These are phyloP conservation scores for Lupinus albus DNA, from an alignment of 306 rosid genomes.

Conservation along the genomic window DNA sequence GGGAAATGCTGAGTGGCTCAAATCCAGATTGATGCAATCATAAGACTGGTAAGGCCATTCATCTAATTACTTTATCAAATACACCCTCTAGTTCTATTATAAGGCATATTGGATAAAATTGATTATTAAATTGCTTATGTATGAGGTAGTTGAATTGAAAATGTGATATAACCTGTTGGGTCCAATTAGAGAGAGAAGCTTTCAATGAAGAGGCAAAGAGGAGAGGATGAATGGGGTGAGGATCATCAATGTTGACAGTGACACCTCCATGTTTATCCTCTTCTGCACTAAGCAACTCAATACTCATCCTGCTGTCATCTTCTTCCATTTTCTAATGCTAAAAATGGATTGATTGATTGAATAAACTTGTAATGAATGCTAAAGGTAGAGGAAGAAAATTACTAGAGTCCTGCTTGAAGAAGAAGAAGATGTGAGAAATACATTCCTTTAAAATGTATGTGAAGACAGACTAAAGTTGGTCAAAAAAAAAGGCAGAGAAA, in stretches of 20 bases:
- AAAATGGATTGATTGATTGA: background rate
- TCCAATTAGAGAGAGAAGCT: conserved; percentile 64
- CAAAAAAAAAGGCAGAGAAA: too few relatives aligned
- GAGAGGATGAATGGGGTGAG: conserved; percentile 53
- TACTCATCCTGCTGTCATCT: background rate
- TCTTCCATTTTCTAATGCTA: conserved; percentile 35
- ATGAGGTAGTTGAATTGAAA: background rate
- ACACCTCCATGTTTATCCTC: conserved; percentile 72
- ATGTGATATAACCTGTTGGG: conserved; percentile 46
- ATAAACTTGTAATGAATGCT: background rate
- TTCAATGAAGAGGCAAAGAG: conserved; percentile 49
- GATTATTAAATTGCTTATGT: too few relatives aligned
- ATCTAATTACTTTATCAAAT: too few relatives aligned
- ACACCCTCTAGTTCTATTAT: too few relatives aligned
- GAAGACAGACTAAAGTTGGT: too few relatives aligned
- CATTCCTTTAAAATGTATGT: too few relatives aligned
- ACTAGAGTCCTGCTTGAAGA: background rate
- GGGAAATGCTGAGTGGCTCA: background rate
- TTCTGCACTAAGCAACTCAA: conserved; percentile 46
- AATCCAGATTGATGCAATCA: background rate
- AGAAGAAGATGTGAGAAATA: background rate
- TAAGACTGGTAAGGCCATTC: too few relatives aligned
- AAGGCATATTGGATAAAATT: too few relatives aligned
- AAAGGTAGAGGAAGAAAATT: too few relatives aligned
- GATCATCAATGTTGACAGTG: conserved; percentile 47